Base-by-base conservation (phyloP, 2,329 filamentous ascomycete genomes). In the Neocatenulostroma microsporum region DNA sequence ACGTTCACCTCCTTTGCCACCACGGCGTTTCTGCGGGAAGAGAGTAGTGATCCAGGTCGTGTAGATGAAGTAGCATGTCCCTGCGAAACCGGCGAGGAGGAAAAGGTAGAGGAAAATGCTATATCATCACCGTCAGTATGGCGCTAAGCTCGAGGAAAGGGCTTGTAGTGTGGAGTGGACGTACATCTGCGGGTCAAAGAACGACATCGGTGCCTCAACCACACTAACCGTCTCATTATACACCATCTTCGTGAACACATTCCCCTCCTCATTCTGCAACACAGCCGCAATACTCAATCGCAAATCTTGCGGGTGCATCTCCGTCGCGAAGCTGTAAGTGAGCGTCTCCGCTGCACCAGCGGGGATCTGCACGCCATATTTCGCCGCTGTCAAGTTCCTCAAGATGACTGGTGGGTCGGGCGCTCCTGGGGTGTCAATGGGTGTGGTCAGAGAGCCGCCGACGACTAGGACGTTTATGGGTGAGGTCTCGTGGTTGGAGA, bases 81-180 rank as follows among this genome's bases (percentile, higher is more conserved):
- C 87, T 48, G 67, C 78, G 61, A 94, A 93, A 45, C 73, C 76
- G 44, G 74, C 80, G 36, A 81, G 71, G 53, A 98, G 82, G 71
- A 96, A 80, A 60, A 94, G 73, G 72, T 96, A 96, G 46, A 98
- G 79, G 79, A 98, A 98, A 68, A 96, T 86, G 60, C 91, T 96
- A 46, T n/a, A n/a, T n/a, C n/a, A n/a, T n/a, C n/a, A n/a, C n/a
- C n/a, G n/a, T n/a, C n/a, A n/a, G n/a, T n/a, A n/a, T n/a, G n/a
- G n/a, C n/a, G n/a, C n/a, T n/a, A n/a, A n/a, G n/a, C n/a, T n/a
- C n/a, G n/a, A n/a, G n/a, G n/a, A n/a, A n/a, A n/a, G n/a, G n/a
- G n/a, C n/a, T n/a, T n/a, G n/a, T n/a, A n/a, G n/a, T n/a, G n/a
- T n/a, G n/a, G n/a, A n/a, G n/a, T n/a, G n/a, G n/a, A n/a, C n/a